These are phyloP conservation scores for Guillardia theta DNA, from an alignment of 78 protist species.

Conservation along the genomic window DNA sequence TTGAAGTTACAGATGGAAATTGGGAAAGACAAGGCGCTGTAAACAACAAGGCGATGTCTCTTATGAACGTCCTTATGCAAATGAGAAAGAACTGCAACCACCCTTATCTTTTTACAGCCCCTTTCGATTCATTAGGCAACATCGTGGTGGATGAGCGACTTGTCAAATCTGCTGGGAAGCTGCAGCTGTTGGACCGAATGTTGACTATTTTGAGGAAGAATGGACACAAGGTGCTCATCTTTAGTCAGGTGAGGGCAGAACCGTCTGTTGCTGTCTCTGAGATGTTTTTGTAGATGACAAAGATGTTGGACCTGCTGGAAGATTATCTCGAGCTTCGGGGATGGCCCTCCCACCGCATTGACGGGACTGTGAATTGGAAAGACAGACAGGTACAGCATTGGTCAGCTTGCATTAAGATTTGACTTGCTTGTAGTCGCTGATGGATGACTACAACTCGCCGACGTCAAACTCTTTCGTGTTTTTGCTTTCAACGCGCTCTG, in stretches of 20 bases:
- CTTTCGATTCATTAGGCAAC: background rate
- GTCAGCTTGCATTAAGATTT: background rate
- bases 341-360: conserved; percentile 58
- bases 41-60: background rate
- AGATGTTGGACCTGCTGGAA: conserved; percentile 19
- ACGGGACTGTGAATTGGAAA: conserved; percentile 56
- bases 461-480: conserved; percentile 60
- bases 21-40: background rate
- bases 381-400: background rate
- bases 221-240: conserved; percentile 12
- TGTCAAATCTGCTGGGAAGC: conserved; percentile 27
- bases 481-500: conserved; percentile 95
- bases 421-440: background rate
- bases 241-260: background rate
- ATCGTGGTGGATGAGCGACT: conserved; percentile 46
- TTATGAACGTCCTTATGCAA: background rate
- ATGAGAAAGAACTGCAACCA: conserved; percentile 57
- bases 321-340: conserved; percentile 22
- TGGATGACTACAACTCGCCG: background rate
- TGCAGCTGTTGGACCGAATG: background rate
- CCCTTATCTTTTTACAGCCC: conserved; percentile 60
- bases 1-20: background rate
- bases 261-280: background rate
- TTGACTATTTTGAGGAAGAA: background rate
- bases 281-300: background rate